Base-by-base conservation (phyloP, 768 basidiomycete species). In the Rhodotorula taiwanensis region DNA sequence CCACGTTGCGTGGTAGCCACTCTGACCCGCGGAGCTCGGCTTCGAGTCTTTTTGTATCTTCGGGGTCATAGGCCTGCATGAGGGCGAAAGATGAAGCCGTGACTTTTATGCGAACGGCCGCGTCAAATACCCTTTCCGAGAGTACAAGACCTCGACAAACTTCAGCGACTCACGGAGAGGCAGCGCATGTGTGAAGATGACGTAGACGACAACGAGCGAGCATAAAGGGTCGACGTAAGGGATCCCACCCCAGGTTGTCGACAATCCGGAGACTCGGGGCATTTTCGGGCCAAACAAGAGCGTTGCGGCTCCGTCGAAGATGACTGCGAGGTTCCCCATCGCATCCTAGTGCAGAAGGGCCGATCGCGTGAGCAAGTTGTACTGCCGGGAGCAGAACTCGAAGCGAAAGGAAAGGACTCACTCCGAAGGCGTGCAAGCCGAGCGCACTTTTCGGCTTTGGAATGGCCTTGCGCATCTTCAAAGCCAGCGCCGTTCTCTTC, bases 61-160 rank as follows among this genome's bases (percentile, higher is more conserved):
- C 31, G 23, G 62, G 62, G 44, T 64, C 62, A 31, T 58, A 64
- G 0, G 62, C 62, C 27, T 64, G 62, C 62, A 64, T 64, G 18
- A 64, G 47, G 4, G 52, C 51, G 57, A 54, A 64, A 1, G 49
- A 52, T 25, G 45, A 49, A 5, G 47, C 42, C 2, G 62, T 64
- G 5, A 57, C 56, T 55, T n/a, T n/a, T n/a, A n/a, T n/a, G n/a
- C n/a, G n/a, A n/a, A n/a, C n/a, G n/a, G n/a, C n/a, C n/a, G 43
- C 31, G 23, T 28, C 39, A 10, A 5, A 30, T 2, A 10, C 5
- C 48, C 28, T 14, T 49, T 20, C 16, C 5, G 18, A 15, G 30
- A 31, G 30, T 16, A 7, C 7, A 3, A 11, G n/a, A 25, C 47
- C n/a, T 11, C 31, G 23, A 21, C 18, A 33, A 27, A n/a, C n/a